phyloP scores from a whole-genome alignment of 441 rosid genomes.

The Gossypium schwendimanii region DNA sequence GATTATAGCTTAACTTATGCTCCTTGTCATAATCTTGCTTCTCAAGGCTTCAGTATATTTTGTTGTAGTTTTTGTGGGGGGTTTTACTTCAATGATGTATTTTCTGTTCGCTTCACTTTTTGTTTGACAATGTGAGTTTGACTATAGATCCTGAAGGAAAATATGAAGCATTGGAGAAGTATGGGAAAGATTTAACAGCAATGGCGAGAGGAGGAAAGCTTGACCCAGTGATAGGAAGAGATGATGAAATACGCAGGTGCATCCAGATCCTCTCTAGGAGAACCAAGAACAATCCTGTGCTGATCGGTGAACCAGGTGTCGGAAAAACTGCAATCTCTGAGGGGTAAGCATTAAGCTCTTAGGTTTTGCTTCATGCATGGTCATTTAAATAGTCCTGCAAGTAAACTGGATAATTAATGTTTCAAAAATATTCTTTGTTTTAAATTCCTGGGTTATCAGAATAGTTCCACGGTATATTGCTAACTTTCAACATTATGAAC shows the following conservation, averaged over 20 bases:
- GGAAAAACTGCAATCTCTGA: conserved; percentile 97
- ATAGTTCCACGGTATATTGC: neutral
- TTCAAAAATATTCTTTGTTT: neutral
- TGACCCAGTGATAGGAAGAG: conserved; percentile 97
- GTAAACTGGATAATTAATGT: neutral
- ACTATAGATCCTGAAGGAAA: conserved; percentile 91
- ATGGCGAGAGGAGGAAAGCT: conserved; percentile 94
- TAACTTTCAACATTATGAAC: neutral
- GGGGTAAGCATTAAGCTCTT: conserved; percentile 46
- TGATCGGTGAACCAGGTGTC: conserved; percentile 96
- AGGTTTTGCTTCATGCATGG: neutral
- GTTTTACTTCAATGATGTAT: neutral
- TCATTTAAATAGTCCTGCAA: neutral
- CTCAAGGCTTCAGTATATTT: neutral
- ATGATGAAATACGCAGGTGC: conserved; percentile 92
- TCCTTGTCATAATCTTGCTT: neutral
- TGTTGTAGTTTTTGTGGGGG: neutral
- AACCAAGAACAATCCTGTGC: conserved; percentile 92
- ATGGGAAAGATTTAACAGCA: conserved; percentile 95
- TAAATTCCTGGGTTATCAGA: neutral
- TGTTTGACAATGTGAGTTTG: conserved; percentile 14
- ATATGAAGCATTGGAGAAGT: conserved; percentile 91
- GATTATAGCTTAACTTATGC: neutral
- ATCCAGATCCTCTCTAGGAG: conserved; percentile 95
- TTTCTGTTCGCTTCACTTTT: neutral